phyloP scores from a whole-genome alignment of 208 protist genomes.

The Dictyostelium gargantuum region DNA sequence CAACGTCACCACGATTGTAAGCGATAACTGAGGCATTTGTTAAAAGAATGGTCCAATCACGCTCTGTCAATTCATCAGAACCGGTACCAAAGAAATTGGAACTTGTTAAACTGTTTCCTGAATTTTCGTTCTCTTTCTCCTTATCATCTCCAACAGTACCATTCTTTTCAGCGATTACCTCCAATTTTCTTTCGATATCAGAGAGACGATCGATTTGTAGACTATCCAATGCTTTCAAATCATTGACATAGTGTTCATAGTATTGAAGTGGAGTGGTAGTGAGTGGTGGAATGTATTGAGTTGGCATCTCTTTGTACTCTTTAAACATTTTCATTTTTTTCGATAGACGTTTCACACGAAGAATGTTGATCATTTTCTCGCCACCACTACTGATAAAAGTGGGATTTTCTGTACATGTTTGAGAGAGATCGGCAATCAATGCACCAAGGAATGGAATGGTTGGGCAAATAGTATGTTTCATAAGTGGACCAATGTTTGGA shows the following conservation, averaged over 20 bases:
- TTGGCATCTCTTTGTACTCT: conserved; percentile 34
- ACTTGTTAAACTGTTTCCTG: background rate
- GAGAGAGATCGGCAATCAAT: conserved; percentile 51
- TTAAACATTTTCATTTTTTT: conserved; percentile 67
- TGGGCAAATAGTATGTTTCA: background rate
- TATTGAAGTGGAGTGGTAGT: background rate
- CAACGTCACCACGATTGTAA: conserved; percentile 63
- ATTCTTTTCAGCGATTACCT: conserved; percentile 5
- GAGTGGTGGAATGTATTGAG: background rate
- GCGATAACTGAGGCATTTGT: conserved; percentile 56
- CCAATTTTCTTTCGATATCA: conserved; percentile 13
- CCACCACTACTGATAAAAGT: conserved; percentile 38
- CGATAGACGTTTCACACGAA: conserved; percentile 28
- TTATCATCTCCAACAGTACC: background rate
- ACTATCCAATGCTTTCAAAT: background rate
- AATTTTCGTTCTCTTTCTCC: background rate
- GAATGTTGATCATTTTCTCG: conserved; percentile 56
- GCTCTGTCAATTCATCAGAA: conserved; percentile 37
- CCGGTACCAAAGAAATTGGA: conserved; percentile 20
- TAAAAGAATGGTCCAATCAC: conserved; percentile 55
- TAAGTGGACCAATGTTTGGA: background rate
- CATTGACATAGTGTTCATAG: conserved; percentile 9
- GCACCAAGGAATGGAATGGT: conserved; percentile 58
- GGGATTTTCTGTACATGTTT: conserved; percentile 50
- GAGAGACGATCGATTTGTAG: conserved; percentile 36